phyloP scores from a whole-genome alignment of 805 yeast genomes.

The Saccharomyces kudriavzevii region DNA sequence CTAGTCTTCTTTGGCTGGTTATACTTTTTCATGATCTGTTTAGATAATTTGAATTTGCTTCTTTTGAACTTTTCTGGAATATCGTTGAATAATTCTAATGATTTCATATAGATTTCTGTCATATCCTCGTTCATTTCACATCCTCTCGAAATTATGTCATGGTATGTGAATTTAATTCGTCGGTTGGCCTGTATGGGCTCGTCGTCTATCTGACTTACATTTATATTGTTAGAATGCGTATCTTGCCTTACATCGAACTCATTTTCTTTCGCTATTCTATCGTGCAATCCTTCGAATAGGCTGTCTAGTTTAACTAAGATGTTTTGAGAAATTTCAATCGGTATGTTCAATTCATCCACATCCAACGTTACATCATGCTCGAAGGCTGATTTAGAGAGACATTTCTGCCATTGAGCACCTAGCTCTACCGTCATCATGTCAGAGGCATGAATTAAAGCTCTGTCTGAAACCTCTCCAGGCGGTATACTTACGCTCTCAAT shows the following conservation, averaged over 20 bases:
- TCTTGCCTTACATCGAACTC: constrained; percentile 15
- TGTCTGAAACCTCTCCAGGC: constrained; percentile 21
- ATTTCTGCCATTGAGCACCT: constrained; percentile 23
- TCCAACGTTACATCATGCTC: constrained; percentile 14
- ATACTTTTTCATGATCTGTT: constrained; percentile 18
- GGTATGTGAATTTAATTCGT: constrained; percentile 16
- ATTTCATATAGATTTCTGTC: constrained; percentile 26
- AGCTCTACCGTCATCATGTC: constrained; percentile 23
- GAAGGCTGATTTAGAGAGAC: constrained; percentile 14
- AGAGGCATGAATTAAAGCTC: constrained; percentile 19
- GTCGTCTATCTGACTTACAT: background rate
- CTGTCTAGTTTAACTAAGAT: constrained; percentile 22
- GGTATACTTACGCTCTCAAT: background rate
- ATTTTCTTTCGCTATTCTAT: constrained; percentile 19
- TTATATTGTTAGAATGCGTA: constrained; percentile 1
- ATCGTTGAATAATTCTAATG: constrained; percentile 26
- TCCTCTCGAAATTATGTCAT: constrained; percentile 24
- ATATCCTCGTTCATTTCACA: constrained; percentile 28
- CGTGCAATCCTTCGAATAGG: constrained; percentile 23
- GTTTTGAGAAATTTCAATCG: constrained; percentile 11
- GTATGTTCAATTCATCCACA: constrained; percentile 19
- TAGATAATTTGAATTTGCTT: constrained; percentile 20
- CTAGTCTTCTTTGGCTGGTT: constrained; percentile 5
- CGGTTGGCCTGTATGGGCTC: constrained; percentile 6
- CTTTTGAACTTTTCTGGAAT: constrained; percentile 21